A percentile compares a stretch with the other conserved stretches of the same genome.
These are phyloP conservation scores for Botrytis deweyae DNA, from an alignment of 2,329 filamentous ascomycete genomes.

Conservation along the genomic window DNA sequence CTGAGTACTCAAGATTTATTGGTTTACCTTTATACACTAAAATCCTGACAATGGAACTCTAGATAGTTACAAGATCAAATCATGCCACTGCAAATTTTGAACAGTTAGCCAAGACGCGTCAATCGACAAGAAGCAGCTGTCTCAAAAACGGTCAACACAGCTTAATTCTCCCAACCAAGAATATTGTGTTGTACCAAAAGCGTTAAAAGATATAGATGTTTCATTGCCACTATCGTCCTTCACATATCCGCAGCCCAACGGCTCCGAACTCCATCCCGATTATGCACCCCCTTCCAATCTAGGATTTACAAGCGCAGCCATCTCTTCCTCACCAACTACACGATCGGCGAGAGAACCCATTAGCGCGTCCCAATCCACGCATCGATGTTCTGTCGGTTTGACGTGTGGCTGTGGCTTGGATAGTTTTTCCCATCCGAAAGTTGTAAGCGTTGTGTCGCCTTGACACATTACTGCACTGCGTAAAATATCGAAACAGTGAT, in stretches of 20 bases:
- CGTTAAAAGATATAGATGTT: neutral
- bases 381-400: conserved; percentile 6
- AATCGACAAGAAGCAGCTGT: neutral
- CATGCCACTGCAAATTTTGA: neutral
- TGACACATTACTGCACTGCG: conserved; percentile 17
- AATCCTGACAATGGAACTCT: neutral
- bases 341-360: conserved; percentile 1
- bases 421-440: conserved; percentile 13
- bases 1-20: neutral
- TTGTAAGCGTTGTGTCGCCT: conserved; percentile 13
- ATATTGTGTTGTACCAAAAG: neutral
- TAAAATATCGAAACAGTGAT: conserved; percentile 16
- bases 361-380: neutral
- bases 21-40: too few species aligned
- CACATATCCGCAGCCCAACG: neutral
- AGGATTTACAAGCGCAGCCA: conserved; percentile 16
- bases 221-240: neutral
- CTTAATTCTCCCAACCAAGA: neutral
- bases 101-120: neutral
- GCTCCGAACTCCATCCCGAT: neutral
- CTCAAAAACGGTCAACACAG: neutral
- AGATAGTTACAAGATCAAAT: neutral
- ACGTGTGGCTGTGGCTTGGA: conserved; percentile 11
- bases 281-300: neutral
- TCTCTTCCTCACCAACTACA: conserved; percentile 6